Evolutionary conservation across 2,329 filamentous ascomycete species (phyloP), one percentile per base, ranked within the genome.

Genomic region (Thermoascus crustaceus): DNA sequence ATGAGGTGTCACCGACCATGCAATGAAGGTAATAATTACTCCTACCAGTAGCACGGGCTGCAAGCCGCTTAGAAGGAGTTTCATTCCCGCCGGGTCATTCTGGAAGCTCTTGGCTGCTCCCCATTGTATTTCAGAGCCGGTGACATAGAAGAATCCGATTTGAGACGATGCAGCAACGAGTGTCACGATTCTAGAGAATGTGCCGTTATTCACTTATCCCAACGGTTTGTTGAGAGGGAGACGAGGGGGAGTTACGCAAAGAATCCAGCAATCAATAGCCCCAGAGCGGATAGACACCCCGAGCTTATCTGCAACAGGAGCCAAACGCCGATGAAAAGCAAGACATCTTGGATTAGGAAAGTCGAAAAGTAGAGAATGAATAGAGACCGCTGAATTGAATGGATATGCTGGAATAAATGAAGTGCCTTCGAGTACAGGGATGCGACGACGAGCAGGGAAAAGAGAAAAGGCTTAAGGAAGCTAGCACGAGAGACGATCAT

Each of bases 101-200:
- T 49, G 50, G 9, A 56, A 46, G 27, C 44, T 53, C 11, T 45
- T 47, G 2, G 53, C 53, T 13, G 52, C 47, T 38, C 52, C 48
- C 48, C 54, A 58, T 26, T 51, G 53, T 33, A 56, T 43, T 30
- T 58, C 54, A 14, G 48, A 47, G 16, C 54, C 51, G 7, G 54
- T 57, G 18, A 58, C 50, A 25, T 50, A 47, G 32, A 50, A 57
- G 22, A 58, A 58, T 1, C 52, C 52, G 5, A 55, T 42, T 24
- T 57, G 53, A 4, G 52, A 51, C 3, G 54, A 42, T 10, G 49
- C 39, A 3, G 50, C 47, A 27, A 40, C 34, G 5, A 53, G 41
- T 10, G 45, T 45, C 16, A 55, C 27, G 14, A 31, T 31, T 10
- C 54, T 58, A 34, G 14, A 10, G 9, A 27, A 23, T 10, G 16